Base-by-base conservation (phyloP, 2,329 filamentous ascomycete species). In the Paraconiothyrium sp. region DNA sequence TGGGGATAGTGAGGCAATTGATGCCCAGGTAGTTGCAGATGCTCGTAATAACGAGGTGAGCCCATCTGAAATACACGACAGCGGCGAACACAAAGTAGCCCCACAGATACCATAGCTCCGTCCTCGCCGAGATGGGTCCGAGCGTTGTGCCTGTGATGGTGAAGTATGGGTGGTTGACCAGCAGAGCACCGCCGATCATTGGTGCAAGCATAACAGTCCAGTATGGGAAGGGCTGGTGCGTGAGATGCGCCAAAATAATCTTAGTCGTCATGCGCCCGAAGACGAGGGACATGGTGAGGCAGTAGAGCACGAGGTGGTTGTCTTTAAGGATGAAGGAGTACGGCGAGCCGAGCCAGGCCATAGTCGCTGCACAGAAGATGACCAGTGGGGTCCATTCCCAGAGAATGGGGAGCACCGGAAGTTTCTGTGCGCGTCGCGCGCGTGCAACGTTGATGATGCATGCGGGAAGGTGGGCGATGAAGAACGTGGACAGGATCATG, bases 191-290 rank as follows among this genome's bases (percentile, higher is more conserved):
- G 54, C 92, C 91, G 51, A 97, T 86, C 43, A 99, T 88, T 8
- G 95, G 95, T 37, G 87, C 88, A 41, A 98, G 85, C 86, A 98
- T 92, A 52, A 95, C 86, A 11, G 95, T 98, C 93, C 94, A 98
- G 85, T 92, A 96, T 1, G 95, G 95, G 81, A 98, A 99, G 3
- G 94, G 92, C 78, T 98, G 95, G 65, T 89, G 89, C 1, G 95
- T 95, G 55, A 99, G 84, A 79, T 99, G 95, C 2, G 95, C 94
- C 20, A 99, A 89, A 75, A 99, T 99, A 80, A 98, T 98, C 84
- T 98, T 99, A 43, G 95, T 99, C 0, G 95, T 98, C 90, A 99
- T 93, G 69, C 95, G 91, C 39, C 95, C 95, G 78, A 99, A 98
- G 61, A 97, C 95, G 72, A 98, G 94, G n/a, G 92, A 92, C 85